Evolutionary conservation across 805 yeast genomes (phyloP), one percentile per base, ranked within the genome.

Genomic region (Ogataea pini): DNA sequence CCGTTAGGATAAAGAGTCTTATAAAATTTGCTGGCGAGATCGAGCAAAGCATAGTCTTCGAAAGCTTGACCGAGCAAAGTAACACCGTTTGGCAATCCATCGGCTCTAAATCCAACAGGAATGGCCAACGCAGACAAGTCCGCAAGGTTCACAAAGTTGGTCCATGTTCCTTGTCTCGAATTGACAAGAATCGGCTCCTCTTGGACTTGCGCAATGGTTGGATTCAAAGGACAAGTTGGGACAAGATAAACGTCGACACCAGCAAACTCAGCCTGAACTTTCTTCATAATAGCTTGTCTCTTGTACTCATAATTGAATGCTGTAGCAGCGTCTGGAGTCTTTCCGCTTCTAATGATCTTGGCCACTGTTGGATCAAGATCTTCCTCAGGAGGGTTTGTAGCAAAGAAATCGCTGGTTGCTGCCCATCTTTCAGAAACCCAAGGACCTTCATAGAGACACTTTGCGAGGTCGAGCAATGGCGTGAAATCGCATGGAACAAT

Each of bases 351-450:
- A 55, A 94, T 85, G 63, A 92, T 89, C 20, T 76, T 69, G 33
- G 76, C 65, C 19, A 94, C 98, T 5, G 89, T 87, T 43, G 96
- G 95, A 66, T 92, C 97, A 58, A 92, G 72, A 42, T 85, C 77
- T 28, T 77, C 75, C 36, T 66, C 73, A 27, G 94, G 89, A 16
- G 94, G 90, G 61, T 82, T 77, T 7, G 86, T 74, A 24, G 79
- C 79, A 48, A 88, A 75, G 57, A 86, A 86, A 36, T 85, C 88
- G 57, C 80, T 78, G 31, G 83, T 79, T 20, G 97, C 97, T 53
- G 89, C 82, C 70, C 82, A 90, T 58, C 99, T 80, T 72, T 92
- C 99, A 19, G 95, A 89, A 9, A 92, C 98, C 99, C 99, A 92
- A n/a, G 98, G 87, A 49, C 99, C 99, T 63, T 92, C 97, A 65